phyloP scores from a whole-genome alignment of 2,329 filamentous ascomycete genomes.

The Boeremia exigua region DNA sequence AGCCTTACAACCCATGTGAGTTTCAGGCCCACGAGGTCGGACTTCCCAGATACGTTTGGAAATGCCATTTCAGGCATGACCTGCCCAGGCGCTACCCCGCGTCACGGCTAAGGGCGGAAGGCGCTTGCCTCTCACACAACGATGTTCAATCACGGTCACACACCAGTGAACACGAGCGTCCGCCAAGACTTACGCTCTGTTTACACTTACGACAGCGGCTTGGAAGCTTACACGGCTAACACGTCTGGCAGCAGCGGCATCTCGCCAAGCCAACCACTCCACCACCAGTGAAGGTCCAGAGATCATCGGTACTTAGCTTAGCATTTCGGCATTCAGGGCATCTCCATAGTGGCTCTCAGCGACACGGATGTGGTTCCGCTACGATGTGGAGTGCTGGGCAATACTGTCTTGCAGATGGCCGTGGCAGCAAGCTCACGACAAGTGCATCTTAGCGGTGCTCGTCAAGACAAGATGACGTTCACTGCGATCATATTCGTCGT shows the following conservation, averaged over 20 bases:
- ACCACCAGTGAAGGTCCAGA: not conserved
- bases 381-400: conserved; percentile 3
- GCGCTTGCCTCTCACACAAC: not conserved
- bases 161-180: not conserved
- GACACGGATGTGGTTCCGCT: conserved; percentile 2
- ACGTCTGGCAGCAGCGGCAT: conserved; percentile 1
- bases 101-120: not conserved
- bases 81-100: conserved; percentile 4
- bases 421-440: not conserved
- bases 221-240: not conserved
- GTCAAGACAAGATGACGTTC: not conserved
- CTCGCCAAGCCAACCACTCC: not conserved
- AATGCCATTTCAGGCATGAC: not conserved
- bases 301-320: not conserved
- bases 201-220: not conserved
- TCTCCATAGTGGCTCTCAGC: not conserved
- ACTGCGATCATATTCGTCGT: not conserved
- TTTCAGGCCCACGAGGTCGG: not conserved
- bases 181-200: not conserved
- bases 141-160: not conserved
- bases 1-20: not conserved
- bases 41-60: not conserved
- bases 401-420: conserved; percentile 8
- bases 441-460: not conserved
- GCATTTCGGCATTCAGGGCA: not conserved